Evolutionary conservation across 495 filamentous ascomycete genomes (phyloP), one percentile per base, ranked within the genome.

Genomic region (Penicillium roqueforti): DNA sequence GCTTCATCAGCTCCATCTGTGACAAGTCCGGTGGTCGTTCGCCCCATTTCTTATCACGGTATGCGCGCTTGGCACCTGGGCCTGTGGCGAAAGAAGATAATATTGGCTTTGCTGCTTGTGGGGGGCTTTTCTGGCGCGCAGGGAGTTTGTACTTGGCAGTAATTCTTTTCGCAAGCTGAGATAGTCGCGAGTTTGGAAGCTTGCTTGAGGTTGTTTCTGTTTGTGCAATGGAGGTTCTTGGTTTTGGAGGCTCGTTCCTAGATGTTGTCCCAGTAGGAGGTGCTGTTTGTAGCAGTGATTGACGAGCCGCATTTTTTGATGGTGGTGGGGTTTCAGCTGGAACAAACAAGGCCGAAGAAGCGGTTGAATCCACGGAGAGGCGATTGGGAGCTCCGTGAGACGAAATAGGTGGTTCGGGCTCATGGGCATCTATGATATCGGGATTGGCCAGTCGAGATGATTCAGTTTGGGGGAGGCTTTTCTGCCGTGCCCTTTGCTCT

Each of bases 21-120:
- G 54, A 69, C 20, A 71, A 60, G 49, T 84, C 76, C 4, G 76
- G 78, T 13, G 68, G 69, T 4, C 62, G 62, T 49, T 82, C 76
- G 9, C 69, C 29, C 34, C 34, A 50, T n/a, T 31, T 47, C 4
- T 11, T 47, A 5, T 40, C 26, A 20, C 44, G 44, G 13, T 14
- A 23, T 20, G 18, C 11, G 11, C 28, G 18, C 29, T 47, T 31
- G 4, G 2, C 8, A 2, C 10, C 44, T 2, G 29, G 10, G 26
- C 44, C 44, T 13, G 19, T 16, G 4, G 29, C 44, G 34, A 34
- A 47, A 3, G 14, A 19, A 34, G 28, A 47, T 4, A 47, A 10
- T 31, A 11, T 34, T 7, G 44, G 29, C 32, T 23, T 47, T 34
- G 44, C 28, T 23, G 28, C 20, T 34, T 47, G 28, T 18, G 42